These are phyloP conservation scores for Stramenopiles sp. DNA, from an alignment of 352 stramenopile genomes.

Conservation along the genomic window DNA sequence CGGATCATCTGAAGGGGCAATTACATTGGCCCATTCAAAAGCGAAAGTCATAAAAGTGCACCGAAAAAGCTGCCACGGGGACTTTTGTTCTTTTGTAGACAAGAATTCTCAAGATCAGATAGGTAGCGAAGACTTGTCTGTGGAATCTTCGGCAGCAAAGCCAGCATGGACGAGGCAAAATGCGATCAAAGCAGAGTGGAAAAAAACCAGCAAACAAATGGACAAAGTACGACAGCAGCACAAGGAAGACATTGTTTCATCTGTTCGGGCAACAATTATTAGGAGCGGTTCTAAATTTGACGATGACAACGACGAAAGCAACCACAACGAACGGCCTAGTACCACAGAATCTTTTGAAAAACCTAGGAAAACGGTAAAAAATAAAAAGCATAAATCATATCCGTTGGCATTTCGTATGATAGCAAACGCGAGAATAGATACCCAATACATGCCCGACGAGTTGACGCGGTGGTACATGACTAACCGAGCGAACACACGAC, in stretches of 20 bases:
- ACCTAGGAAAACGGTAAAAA: background rate
- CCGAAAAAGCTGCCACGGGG: background rate
- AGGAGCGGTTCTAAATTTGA: too few species aligned
- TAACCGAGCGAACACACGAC: background rate
- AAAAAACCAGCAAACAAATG: background rate
- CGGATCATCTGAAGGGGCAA: background rate
- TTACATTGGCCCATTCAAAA: background rate
- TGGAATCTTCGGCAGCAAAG: background rate
- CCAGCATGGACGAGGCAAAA: background rate
- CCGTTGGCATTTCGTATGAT: background rate
- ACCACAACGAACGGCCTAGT: background rate
- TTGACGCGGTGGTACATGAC: background rate
- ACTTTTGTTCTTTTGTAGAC: background rate
- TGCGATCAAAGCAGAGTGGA: background rate
- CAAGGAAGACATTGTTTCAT: background rate
- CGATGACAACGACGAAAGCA: background rate
- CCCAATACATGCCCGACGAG: background rate
- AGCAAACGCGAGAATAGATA: background rate
- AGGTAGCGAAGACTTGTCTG: background rate
- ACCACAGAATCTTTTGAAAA: background rate
- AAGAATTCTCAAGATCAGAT: too few species aligned
- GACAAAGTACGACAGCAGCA: background rate
- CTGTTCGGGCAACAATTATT: too few species aligned
- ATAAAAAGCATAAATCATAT: background rate
- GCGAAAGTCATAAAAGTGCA: background rate